Evolutionary conservation across 257 asterid species (phyloP), one percentile per base, ranked within the genome.

Genomic region (Ajuga chamaepitys): DNA sequence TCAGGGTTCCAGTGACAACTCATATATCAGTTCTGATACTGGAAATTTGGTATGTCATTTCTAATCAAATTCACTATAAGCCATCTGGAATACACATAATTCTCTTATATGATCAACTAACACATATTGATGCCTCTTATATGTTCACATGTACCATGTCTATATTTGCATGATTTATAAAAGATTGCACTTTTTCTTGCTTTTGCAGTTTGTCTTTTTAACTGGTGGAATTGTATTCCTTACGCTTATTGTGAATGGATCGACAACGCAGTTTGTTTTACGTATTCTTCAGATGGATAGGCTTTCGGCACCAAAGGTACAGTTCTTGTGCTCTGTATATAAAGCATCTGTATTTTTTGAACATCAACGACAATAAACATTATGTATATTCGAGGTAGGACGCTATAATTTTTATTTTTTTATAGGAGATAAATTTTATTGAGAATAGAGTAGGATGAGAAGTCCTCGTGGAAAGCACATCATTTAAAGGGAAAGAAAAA

Each of bases 211-310:
- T 58, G 92, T 94, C 57, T 94, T 94, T 82, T 86, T 94, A 82
- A 93, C 99, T 58, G 95, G 97, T 67, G 99, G 99, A 60, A 87
- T 88, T 34, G 99, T 94, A 47, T 94, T 90, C 76, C 95, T 94
- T 58, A 90, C 99, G 1, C 95, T 94, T 62, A 83, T 90, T 44
- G 83, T 94, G 73, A 94, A 94, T 74, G 99, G 99, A 67, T 89
- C 99, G 9, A 89, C 99, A 56, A 88, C 99, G n/a, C 97, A 94
- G 77, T 90, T 94, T 73, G 64, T 86, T 44, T 77, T 94, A 66
- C 92, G 57, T 66, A 16, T 71, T 66, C 86, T 94, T 61, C 73
- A 82, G 58, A 81, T 94, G 99, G 95, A 88, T 71, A 80, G 61
- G 79, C 81, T 92, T 73, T 85, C 98, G 0, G 70, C 83, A 17